A percentile compares a stretch with the other conserved stretches of the same genome.
These are phyloP conservation scores for Yamadazyma oceani DNA, from an alignment of 1,139 yeast genomes.

Conservation along the genomic window DNA sequence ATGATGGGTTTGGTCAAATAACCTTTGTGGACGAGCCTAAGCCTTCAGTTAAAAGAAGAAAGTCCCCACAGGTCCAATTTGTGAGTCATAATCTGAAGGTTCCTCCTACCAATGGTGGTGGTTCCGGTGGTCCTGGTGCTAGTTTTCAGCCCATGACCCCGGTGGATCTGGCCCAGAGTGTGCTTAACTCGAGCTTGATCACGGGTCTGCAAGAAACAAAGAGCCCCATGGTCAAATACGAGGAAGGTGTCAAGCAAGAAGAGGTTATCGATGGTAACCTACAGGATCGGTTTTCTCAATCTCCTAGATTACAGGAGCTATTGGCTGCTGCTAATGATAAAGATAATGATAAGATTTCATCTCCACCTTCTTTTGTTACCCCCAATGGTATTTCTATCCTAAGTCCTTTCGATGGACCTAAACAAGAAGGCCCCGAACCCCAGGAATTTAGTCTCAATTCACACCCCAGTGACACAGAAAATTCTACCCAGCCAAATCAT, in stretches of 20 bases:
- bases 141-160: conserved; percentile 3
- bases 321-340: neutral
- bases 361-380: conserved; percentile 15
- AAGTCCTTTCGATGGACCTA: conserved; percentile 5
- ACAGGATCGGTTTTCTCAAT: conserved; percentile 1
- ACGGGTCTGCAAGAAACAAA: neutral
- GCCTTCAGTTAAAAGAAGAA: neutral
- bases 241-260: too few species aligned
- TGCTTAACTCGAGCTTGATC: neutral
- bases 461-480: neutral
- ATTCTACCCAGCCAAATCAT: too few species aligned
- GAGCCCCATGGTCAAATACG: too few species aligned
- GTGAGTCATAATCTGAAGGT: neutral
- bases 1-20: conserved; percentile 1
- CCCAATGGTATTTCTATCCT: conserved; percentile 16
- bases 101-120: too few species aligned
- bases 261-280: too few species aligned
- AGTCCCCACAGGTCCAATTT: neutral
- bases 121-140: too few species aligned
- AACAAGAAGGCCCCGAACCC: neutral
- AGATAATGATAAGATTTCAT: neutral
- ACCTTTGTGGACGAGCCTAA: neutral
- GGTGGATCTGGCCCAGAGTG: conserved; percentile 4
- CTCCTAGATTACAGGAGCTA: neutral
- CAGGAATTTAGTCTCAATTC: neutral